These are phyloP conservation scores for Solanum tacnaense DNA, from an alignment of 257 asterid genomes.

Conservation along the genomic window DNA sequence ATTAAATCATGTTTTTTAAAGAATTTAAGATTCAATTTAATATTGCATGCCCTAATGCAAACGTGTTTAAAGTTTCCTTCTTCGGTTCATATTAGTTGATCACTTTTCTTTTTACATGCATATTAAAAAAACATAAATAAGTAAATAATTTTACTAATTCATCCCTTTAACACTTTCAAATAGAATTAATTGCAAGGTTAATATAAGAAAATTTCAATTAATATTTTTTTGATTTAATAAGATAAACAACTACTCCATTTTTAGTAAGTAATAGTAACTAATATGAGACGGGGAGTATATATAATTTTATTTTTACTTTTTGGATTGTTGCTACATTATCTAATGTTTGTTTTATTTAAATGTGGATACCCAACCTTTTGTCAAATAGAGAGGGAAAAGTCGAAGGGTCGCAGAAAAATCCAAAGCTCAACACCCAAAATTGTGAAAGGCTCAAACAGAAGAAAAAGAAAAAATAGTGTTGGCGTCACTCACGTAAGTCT, in stretches of 20 bases:
- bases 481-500: not conserved
- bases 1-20: not conserved
- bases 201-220: fast-evolving
- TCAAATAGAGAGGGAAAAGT: not conserved
- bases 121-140: too few relatives aligned
- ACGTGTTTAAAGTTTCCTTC: not conserved
- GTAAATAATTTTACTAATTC: not conserved
- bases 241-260: too few relatives aligned
- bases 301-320: too few relatives aligned
- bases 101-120: not conserved
- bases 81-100: too few relatives aligned
- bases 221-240: too few relatives aligned
- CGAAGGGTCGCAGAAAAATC: not conserved
- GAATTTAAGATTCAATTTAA: too few relatives aligned
- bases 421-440: not conserved
- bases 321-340: not conserved
- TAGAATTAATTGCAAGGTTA: too few relatives aligned
- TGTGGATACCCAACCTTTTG: not conserved
- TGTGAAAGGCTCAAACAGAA: not conserved
- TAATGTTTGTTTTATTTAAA: not conserved
- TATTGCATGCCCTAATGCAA: not conserved
- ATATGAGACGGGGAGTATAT: not conserved
- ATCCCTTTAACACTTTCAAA: not conserved
- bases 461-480: not conserved
- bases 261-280: too few relatives aligned